Conservation (phyloP, 805 yeast species). For the Danielozyma ontarioensis region DNA sequence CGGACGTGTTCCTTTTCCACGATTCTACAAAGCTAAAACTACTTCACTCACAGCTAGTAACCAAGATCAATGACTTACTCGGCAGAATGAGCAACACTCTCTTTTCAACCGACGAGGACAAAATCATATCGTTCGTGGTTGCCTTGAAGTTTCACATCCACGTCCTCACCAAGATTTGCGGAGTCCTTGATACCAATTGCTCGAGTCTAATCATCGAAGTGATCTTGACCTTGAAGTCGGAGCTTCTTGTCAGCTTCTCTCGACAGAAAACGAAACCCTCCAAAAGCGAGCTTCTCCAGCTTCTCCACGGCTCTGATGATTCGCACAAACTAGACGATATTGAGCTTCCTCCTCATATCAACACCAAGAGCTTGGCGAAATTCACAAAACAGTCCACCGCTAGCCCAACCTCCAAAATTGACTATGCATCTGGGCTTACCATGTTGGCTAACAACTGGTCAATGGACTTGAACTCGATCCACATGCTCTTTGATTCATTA, state of each 20-base stretch:
- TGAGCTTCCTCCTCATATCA: constrained; percentile 32
- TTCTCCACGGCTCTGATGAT: too few species aligned
- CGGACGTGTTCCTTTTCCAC: constrained; percentile 2
- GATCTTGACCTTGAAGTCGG: constrained; percentile 2
- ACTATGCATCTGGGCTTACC: constrained; percentile 10
- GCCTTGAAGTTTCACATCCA: constrained; percentile 28
- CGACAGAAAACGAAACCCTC: not conserved
- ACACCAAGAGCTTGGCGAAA: constrained; percentile 25
- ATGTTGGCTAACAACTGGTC: constrained; percentile 9
- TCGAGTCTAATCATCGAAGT: not conserved
- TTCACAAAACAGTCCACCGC: constrained; percentile 1
- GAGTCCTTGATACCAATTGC: not conserved
- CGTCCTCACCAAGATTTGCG: constrained; percentile 13
- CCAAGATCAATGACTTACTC: constrained; percentile 23
- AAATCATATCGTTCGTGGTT: constrained; percentile 17
- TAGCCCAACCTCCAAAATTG: constrained; percentile 4
- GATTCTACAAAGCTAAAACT: constrained; percentile 6
- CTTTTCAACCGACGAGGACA: constrained; percentile 29
- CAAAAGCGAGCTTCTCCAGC: not conserved
- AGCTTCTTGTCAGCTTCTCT: not conserved
- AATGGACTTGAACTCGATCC: constrained; percentile 1
- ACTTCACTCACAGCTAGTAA: constrained; percentile 8
- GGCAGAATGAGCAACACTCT: constrained; percentile 20
- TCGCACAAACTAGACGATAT: constrained; percentile 28
- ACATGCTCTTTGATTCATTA: constrained; percentile 9